Evolutionary conservation across 1,284 basidiomycete genomes (phyloP), one percentile per base, ranked within the genome.

Genomic region (Phellinidium pouzarii): DNA sequence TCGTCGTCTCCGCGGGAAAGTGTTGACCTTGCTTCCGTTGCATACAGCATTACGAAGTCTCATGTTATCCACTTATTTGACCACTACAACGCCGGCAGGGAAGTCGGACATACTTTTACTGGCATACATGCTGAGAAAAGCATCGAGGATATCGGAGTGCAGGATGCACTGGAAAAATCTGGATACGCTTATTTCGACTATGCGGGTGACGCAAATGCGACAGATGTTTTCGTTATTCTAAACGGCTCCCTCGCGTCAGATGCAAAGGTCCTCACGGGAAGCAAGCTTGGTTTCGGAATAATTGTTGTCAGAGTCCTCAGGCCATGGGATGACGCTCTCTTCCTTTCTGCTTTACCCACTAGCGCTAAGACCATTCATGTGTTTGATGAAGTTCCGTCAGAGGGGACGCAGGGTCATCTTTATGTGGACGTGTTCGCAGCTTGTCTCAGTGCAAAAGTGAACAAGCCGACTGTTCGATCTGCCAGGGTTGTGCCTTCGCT

Each of bases 11-110:
- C 90, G 0, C 84, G 87, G 59, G 87, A 93, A 65, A 75, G 86
- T 7, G 76, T 85, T 38, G 84, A 90, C 59, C 79, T 91, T 53
- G 78, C 89, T 1, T 62, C 75, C 14, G 71, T 90, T 41, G 75
- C 87, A 3, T 90, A 90, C 70, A 72, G 71, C 52, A 67, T 87
- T 48, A 71, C 74, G 19, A 65, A 71, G 26, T 74, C 71, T 34
- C 89, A 92, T 68, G 79, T 86, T 52, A 75, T 87, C 53, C 88
- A 90, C 65, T 68, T 92, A 36, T 91, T 91, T 64, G 87, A 91
- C 65, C 86, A 91, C 60, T 72, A 83, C 64, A 76, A 80, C 59
- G 72, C 79, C 40, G 70, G 81, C 44, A 80, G 90, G 19, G 87
- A 92, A 67, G 68, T 76, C n/a, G 80, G 86, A 11, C 77, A 80